Evolutionary conservation across 495 filamentous ascomycete species (phyloP).

Genomic region (Collariella sp.): DNA sequence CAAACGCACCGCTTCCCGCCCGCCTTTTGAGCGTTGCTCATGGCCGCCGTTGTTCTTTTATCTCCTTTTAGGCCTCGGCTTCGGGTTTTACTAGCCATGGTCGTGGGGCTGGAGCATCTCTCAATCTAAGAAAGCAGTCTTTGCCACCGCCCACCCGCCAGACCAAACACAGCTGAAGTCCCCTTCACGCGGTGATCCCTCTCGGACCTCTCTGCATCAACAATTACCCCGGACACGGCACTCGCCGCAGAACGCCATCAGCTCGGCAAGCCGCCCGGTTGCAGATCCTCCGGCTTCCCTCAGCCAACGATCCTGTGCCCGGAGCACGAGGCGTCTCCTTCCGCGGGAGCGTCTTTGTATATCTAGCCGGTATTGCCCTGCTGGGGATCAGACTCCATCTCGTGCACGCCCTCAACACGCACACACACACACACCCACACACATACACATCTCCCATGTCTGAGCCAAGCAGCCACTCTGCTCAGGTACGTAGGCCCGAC

Average conservation of each 20-base stretch:
- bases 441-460: conserved; percentile 24
- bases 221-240: background rate
- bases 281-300: conserved; percentile 20
- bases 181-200: background rate
- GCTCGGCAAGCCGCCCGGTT: conserved; percentile 16
- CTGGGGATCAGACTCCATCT: conserved; percentile 2
- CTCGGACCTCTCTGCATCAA: background rate
- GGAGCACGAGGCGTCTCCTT: conserved; percentile 15
- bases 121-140: background rate
- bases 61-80: background rate
- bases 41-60: background rate
- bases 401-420: conserved; percentile 4
- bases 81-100: background rate
- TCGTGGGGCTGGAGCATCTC: background rate
- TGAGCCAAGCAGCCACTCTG: conserved; percentile 11
- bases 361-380: conserved; percentile 18
- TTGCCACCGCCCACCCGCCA: background rate
- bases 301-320: conserved; percentile 19
- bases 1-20: conserved; percentile 10
- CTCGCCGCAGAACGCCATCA: conserved; percentile 8
- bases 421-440: no score
- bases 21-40: conserved; percentile 7
- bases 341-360: conserved; percentile 20
- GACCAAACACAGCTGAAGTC: no score
- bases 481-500: conserved; percentile 24